Base-by-base conservation (phyloP, 176 grass and related monocot species). In the Stipa capillata region DNA sequence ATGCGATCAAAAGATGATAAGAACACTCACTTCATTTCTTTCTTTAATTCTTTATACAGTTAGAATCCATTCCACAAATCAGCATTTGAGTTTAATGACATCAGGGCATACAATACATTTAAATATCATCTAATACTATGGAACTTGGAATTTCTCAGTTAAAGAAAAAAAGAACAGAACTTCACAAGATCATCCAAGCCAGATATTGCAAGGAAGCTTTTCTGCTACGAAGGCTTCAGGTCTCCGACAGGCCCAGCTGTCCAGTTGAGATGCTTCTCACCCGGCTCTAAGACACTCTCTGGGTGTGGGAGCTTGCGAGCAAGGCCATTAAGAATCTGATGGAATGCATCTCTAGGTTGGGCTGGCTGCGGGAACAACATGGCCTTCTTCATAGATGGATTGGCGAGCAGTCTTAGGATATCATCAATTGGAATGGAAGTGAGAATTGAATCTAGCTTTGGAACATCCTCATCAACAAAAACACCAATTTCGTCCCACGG, bases 401-500 rank as follows among this genome's bases (percentile, higher is more conserved):
- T 97, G 20, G 90, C 93, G 6, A 96, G 79, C 39, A 96, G 69
- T 75, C 93, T 92, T 59, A 97, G 81, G 64, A 97, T 90, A 27
- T 84, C 79, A 31, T 97, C 85, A 55, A 92, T 93, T 27, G 93
- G 90, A 64, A 97, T 92, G 9, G 90, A 90, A 27, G 93, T 93
- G 52, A 97, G 87, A 44, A 97, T 97, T 4, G 85, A 79, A 77
- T 97, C 93, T 24, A 97, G 75, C 77, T 72, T 88, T 45, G 93
- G 93, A 43, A 97, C 93, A 78, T 93, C 86, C 79, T 97, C 93
- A 0, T 84, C 72, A 41, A 97, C 90, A 74, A 97, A 97, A 55
- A 97, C 85, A 2, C 93, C 93, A 18, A 97, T 97, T 78, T 97
- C 93, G 23, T 97, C 90, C 93, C 93, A 97, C 23, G 93, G 93